These are phyloP conservation scores for Fusarium hainanense DNA, from an alignment of 2,329 filamentous ascomycete species.

Conservation along the genomic window DNA sequence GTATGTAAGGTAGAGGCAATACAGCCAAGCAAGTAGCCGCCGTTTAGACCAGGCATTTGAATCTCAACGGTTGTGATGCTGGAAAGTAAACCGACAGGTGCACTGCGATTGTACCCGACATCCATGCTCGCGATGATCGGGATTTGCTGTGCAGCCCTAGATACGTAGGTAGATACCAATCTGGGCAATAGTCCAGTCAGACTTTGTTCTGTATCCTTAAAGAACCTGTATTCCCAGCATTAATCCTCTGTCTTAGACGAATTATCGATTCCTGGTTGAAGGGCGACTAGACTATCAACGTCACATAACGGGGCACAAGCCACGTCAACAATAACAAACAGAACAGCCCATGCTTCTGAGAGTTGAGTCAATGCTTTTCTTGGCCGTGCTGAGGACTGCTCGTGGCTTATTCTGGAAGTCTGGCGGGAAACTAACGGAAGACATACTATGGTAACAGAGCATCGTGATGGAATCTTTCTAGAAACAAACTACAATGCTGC, in stretches of 20 bases:
- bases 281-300: not conserved
- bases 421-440: conserved; percentile 1
- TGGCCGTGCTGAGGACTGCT: conserved; percentile 4
- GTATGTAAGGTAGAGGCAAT: not conserved
- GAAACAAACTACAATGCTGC: conserved; percentile 24
- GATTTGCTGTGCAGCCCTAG: not conserved
- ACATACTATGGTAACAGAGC: not conserved
- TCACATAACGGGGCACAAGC: conserved; percentile 17
- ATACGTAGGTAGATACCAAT: not conserved
- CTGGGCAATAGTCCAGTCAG: not conserved
- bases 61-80: not conserved
- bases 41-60: not conserved
- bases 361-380: conserved; percentile 7
- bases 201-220: not conserved
- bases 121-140: not conserved
- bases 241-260: not conserved
- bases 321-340: conserved; percentile 3
- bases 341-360: not conserved
- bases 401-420: conserved; percentile 25
- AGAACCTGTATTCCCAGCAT: conserved; percentile 1
- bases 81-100: not conserved
- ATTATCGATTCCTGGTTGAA: not conserved
- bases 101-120: conserved; percentile 2
- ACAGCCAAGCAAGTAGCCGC: not conserved
- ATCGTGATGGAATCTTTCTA: conserved; percentile 33